These are phyloP conservation scores for Lactuca sativa DNA, from an alignment of 129 eudicot genomes.

Conservation along the genomic window DNA sequence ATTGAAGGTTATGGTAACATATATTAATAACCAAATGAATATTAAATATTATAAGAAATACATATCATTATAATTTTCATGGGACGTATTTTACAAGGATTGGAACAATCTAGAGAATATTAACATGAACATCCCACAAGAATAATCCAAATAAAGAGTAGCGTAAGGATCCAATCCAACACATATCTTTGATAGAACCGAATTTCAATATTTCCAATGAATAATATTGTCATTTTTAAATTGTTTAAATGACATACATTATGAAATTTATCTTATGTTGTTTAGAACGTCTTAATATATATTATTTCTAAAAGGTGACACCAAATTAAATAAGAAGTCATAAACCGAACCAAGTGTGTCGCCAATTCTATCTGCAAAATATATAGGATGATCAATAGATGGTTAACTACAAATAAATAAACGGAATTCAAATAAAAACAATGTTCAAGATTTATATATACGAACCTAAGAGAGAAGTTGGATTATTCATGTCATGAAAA, in stretches of 20 bases:
- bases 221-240: background rate
- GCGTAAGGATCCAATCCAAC: too few species aligned
- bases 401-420: background rate
- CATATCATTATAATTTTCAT: too few species aligned
- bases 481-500: constrained; percentile 25
- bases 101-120: too few species aligned
- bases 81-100: too few species aligned
- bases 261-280: constrained; percentile 9
- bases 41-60: too few species aligned
- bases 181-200: too few species aligned
- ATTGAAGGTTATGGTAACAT: too few species aligned
- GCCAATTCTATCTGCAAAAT: constrained; percentile 43
- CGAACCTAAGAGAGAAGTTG: constrained; percentile 44
- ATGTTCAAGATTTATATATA: constrained; percentile 4
- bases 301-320: constrained; percentile 35
- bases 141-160: too few species aligned
- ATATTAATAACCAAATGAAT: background rate
- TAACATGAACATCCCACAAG: too few species aligned
- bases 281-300: constrained; percentile 21
- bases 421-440: background rate
- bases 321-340: constrained; percentile 32
- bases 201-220: background rate
- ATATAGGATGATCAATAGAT: constrained; percentile 9
- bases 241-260: constrained; percentile 11
- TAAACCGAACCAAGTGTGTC: constrained; percentile 44